phyloP scores from a whole-genome alignment of 177 flowering plant genomes.

The Telopea speciosissima region DNA sequence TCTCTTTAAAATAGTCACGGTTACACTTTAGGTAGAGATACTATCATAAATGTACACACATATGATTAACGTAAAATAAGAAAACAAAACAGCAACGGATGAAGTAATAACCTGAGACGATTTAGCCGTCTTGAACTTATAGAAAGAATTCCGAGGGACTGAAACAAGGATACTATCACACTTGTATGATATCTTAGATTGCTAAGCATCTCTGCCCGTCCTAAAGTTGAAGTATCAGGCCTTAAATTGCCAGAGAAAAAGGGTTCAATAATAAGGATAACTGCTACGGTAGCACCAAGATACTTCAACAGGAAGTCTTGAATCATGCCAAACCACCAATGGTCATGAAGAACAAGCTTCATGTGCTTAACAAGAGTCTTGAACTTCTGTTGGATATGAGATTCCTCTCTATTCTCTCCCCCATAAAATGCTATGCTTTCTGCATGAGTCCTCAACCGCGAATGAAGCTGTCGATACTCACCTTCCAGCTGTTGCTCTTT shows the following conservation, averaged over 20 bases:
- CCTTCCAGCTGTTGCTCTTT: conserved; percentile 97
- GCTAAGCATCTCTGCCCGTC: conserved; percentile 98
- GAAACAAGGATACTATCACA: conserved; percentile 94
- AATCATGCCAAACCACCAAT: conserved; percentile 99
- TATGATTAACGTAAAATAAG: no score
- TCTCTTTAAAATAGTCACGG: no score
- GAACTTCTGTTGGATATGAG: conserved; percentile 83
- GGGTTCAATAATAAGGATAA: conserved; percentile 92
- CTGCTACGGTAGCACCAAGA: conserved; percentile 98
- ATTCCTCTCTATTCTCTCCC: conserved; percentile 88
- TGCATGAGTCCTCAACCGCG: conserved; percentile 92
- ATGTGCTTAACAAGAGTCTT: conserved; percentile 61
- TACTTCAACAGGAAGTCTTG: conserved; percentile 95
- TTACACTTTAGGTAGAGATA: no score
- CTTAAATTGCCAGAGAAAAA: conserved; percentile 86
- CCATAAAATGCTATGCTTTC: conserved; percentile 99
- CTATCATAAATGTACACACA: no score
- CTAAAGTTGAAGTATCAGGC: conserved; percentile 86
- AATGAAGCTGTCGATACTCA: conserved; percentile 92
- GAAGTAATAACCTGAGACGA: conserved; percentile 73
- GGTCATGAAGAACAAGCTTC: conserved; percentile 82
- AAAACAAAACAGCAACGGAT: conserved; percentile 1
- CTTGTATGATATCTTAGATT: conserved; percentile 97
- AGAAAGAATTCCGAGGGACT: conserved; percentile 91
- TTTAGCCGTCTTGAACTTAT: conserved; percentile 83